Evolutionary conservation across 768 basidiomycete species (phyloP).

Genomic region (Rhizopogon vesiculosus): DNA sequence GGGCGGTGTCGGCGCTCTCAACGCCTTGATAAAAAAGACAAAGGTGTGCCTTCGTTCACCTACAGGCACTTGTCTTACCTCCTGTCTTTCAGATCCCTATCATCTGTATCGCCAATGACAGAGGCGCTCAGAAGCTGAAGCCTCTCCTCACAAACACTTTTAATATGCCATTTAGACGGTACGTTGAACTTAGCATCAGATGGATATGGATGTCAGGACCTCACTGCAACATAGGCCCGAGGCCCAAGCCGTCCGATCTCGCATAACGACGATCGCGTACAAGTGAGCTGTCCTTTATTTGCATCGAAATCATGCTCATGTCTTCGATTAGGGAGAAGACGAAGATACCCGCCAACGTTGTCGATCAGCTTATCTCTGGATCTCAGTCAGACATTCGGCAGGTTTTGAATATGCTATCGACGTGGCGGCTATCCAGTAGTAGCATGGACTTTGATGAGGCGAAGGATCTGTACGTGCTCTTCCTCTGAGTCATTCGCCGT

Average conservation of each 20-base stretch:
- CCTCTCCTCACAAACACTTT: conserved; percentile 73
- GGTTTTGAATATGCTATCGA: conserved; percentile 96
- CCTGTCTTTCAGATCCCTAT: conserved; percentile 69
- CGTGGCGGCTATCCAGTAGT: conserved; percentile 83
- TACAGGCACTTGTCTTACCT: not conserved
- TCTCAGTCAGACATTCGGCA: conserved; percentile 96
- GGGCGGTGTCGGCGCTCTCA: conserved; percentile 92
- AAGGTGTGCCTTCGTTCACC: conserved; percentile 43
- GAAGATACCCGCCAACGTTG: conserved; percentile 84
- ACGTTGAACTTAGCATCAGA: conserved; percentile 10
- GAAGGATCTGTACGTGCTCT: conserved; percentile 70
- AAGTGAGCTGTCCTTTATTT: conserved; percentile 52
- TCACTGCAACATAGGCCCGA: conserved; percentile 54
- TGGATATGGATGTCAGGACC: not conserved
- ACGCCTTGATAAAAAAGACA: conserved; percentile 88
- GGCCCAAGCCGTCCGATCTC: conserved; percentile 70
- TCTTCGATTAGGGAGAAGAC: conserved; percentile 69
- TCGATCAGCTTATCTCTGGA: conserved; percentile 87
- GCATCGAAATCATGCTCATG: not conserved
- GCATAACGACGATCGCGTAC: conserved; percentile 83
- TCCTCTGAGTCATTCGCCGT: not conserved
- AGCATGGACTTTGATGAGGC: conserved; percentile 90
- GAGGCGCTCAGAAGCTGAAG: conserved; percentile 83
- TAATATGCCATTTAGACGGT: conserved; percentile 77
- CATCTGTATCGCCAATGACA: conserved; percentile 96